Conservation (phyloP, 2,329 filamentous ascomycete genomes). For the Colletotrichum sp. region DNA sequence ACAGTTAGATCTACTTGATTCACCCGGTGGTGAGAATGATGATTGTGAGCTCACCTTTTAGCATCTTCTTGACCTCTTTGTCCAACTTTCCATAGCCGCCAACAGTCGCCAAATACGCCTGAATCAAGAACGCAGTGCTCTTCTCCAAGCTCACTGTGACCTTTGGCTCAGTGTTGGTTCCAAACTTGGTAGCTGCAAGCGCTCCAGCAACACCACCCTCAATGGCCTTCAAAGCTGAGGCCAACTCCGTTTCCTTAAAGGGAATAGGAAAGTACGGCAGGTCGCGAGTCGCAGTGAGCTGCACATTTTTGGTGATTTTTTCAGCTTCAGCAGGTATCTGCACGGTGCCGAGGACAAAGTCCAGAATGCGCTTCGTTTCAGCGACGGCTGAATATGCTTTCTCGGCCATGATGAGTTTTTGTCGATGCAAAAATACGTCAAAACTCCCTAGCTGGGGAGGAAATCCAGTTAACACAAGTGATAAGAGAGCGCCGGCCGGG, state of each 20-base stretch:
- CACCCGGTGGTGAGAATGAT: neutral
- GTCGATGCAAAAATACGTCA: neutral
- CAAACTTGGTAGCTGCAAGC: constrained; percentile 31
- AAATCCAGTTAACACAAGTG: neutral
- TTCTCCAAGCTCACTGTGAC: constrained; percentile 41
- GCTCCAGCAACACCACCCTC: constrained; percentile 39
- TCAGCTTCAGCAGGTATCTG: constrained; percentile 31
- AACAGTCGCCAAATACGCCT: constrained; percentile 39
- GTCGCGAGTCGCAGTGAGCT: constrained; percentile 38
- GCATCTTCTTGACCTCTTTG: constrained; percentile 31
- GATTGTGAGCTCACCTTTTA: constrained; percentile 30
- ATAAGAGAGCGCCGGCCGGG: neutral
- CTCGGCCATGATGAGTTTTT: neutral
- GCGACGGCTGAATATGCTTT: constrained; percentile 28
- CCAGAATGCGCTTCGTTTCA: constrained; percentile 28
- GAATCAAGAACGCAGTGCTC: constrained; percentile 46
- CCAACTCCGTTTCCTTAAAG: constrained; percentile 50
- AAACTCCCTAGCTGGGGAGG: neutral
- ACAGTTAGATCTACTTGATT: neutral
- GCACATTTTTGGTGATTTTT: constrained; percentile 26
- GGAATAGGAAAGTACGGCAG: constrained; percentile 50
- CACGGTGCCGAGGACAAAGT: constrained; percentile 30
- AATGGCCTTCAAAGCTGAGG: constrained; percentile 47
- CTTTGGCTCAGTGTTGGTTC: constrained; percentile 3
- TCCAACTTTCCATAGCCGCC: constrained; percentile 43